Conservation (phyloP, 345 rosid species). For the Clarkia xantiana region DNA sequence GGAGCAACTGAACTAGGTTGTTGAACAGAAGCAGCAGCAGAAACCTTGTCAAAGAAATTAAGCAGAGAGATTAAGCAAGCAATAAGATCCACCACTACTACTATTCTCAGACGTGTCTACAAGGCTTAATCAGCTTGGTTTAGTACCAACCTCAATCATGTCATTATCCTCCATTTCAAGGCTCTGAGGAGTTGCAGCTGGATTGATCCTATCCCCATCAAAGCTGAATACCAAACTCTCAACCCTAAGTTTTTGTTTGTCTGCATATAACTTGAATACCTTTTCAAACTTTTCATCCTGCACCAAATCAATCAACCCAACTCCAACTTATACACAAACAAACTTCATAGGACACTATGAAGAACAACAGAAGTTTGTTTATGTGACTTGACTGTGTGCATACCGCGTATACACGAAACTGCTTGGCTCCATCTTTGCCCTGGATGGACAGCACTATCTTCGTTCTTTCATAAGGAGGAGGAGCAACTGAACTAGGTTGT, state of each 20-base stretch:
- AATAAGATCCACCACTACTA: no score
- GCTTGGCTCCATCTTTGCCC: slow-evolving; percentile 51
- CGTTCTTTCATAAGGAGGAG: slow-evolving; percentile 28
- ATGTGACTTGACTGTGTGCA: neutral
- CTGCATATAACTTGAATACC: slow-evolving; percentile 56
- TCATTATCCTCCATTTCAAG: slow-evolving; percentile 92
- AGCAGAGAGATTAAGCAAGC: no score
- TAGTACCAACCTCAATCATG: slow-evolving; percentile 62
- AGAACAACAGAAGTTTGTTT: neutral
- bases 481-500: slow-evolving; percentile 9
- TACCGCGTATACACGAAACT: slow-evolving; percentile 59
- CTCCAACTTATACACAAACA: neutral
- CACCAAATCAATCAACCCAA: neutral
- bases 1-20: slow-evolving; percentile 9
- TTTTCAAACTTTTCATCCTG: slow-evolving; percentile 89
- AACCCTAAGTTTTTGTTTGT: slow-evolving; percentile 35
- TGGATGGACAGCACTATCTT: slow-evolving; percentile 63
- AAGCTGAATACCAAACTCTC: slow-evolving; percentile 47
- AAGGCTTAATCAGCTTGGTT: slow-evolving; percentile 37
- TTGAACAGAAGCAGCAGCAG: slow-evolving; percentile 19
- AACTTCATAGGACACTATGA: neutral
- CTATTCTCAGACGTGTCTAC: no score
- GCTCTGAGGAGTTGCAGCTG: slow-evolving; percentile 46
- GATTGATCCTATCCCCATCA: slow-evolving; percentile 70
- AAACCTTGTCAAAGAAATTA: no score